Percentiles rank a stretch among this genome's conserved stretches.
Evolutionary conservation across 2,329 filamentous ascomycete species (phyloP).

Genomic region (Hyphodiscus sp.): DNA sequence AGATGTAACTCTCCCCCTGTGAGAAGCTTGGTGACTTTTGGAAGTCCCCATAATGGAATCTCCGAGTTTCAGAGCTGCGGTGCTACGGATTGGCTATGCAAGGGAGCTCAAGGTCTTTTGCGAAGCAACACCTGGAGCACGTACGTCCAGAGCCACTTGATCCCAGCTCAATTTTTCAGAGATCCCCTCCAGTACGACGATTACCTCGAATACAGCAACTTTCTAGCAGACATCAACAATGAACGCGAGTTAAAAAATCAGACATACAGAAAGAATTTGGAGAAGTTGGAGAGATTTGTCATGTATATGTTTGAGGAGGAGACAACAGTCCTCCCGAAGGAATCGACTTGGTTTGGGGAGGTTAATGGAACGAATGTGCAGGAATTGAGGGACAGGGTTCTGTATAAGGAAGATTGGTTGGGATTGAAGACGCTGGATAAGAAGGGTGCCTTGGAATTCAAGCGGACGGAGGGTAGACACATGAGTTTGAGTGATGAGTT

Average conservation of each 20-base stretch:
- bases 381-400: slow-evolving; percentile 56
- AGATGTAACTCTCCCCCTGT: slow-evolving; percentile 64
- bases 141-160: slow-evolving; percentile 71
- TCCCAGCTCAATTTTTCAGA: slow-evolving; percentile 94
- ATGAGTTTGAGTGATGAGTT: slow-evolving; percentile 69
- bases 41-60: slow-evolving; percentile 76
- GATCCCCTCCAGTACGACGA: slow-evolving; percentile 58
- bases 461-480: slow-evolving; percentile 67
- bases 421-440: slow-evolving; percentile 74
- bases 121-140: slow-evolving; percentile 72
- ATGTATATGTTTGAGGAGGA: slow-evolving; percentile 91
- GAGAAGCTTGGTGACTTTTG: slow-evolving; percentile 61
- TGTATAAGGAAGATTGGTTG: slow-evolving; percentile 93
- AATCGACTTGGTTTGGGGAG: slow-evolving; percentile 86
- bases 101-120: slow-evolving; percentile 70
- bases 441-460: slow-evolving; percentile 72
- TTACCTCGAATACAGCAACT: slow-evolving; percentile 79
- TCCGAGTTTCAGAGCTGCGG: slow-evolving; percentile 71
- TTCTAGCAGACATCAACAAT: slow-evolving; percentile 94
- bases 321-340: slow-evolving; percentile 78
- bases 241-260: slow-evolving; percentile 70
- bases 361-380: slow-evolving; percentile 66
- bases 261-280: slow-evolving; percentile 66
- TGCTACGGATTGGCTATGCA: slow-evolving; percentile 70
- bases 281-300: slow-evolving; percentile 66